Percentiles rank a stretch among this genome's conserved stretches.
Evolutionary conservation across 371 early-diverging fungal species (phyloP).

Genomic region (Massospora cicadina): DNA sequence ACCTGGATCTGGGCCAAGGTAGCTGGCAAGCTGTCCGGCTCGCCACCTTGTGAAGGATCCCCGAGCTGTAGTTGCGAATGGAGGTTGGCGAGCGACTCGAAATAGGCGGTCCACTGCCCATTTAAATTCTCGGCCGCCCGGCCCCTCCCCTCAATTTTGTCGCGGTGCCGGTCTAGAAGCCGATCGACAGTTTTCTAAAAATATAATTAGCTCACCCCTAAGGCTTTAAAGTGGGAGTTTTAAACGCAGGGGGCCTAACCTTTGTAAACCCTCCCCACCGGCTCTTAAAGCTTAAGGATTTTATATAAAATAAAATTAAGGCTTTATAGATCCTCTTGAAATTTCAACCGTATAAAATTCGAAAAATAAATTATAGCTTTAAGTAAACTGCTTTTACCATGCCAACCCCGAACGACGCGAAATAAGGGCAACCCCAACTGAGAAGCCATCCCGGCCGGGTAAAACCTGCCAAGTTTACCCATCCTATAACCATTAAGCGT

Average conservation of each 20-base stretch:
- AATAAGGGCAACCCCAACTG: no score
- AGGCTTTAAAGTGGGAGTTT: background rate
- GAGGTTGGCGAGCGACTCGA: background rate
- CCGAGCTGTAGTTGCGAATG: background rate
- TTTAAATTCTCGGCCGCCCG: background rate
- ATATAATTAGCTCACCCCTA: background rate
- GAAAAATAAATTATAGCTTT: background rate
- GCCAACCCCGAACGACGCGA: no score
- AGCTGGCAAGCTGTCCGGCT: background rate
- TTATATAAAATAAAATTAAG: no score
- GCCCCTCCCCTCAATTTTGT: background rate
- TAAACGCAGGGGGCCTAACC: background rate
- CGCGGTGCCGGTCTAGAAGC: no score
- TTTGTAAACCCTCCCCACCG: no score
- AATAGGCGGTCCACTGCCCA: background rate
- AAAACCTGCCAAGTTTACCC: no score
- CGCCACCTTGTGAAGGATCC: background rate
- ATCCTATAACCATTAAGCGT: no score
- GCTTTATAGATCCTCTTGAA: background rate
- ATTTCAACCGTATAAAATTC: background rate
- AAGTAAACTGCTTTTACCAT: background rate
- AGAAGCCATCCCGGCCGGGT: no score
- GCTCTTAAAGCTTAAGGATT: no score
- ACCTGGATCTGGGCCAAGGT: background rate
- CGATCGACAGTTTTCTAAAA: background rate